These are phyloP conservation scores for Mimosa pudica DNA, from an alignment of 306 rosid genomes.

Conservation along the genomic window DNA sequence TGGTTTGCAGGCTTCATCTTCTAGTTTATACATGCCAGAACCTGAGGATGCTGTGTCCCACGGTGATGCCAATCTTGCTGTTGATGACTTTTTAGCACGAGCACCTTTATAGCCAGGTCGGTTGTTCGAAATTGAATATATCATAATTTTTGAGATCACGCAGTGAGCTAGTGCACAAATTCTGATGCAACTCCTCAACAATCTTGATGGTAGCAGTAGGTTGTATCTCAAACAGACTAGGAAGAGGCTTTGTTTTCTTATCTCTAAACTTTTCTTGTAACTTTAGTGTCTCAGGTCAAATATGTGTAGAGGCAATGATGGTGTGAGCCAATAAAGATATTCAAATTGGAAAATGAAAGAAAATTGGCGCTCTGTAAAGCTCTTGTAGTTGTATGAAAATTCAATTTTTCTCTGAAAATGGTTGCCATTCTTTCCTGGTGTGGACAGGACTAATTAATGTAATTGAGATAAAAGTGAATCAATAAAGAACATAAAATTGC, in stretches of 20 bases:
- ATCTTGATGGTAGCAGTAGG: constrained; percentile 22
- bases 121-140: constrained; percentile 17
- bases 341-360: background rate
- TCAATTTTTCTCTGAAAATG: background rate
- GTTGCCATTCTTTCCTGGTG: constrained; percentile 46
- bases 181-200: constrained; percentile 38
- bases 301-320: constrained; percentile 1
- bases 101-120: constrained; percentile 51
- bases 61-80: constrained; percentile 91
- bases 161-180: constrained; percentile 38
- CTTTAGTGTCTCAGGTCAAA: constrained; percentile 21
- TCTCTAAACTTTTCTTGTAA: constrained; percentile 33
- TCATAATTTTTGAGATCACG: constrained; percentile 35
- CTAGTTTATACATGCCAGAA: constrained; percentile 81
- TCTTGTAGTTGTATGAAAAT: background rate
- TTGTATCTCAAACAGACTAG: constrained; percentile 12
- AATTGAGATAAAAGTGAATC: constrained; percentile 19
- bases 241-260: constrained; percentile 25
- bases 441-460: constrained; percentile 30
- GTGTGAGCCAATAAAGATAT: background rate
- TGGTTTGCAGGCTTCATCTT: constrained; percentile 68
- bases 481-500: constrained; percentile 36
- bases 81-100: constrained; percentile 84
- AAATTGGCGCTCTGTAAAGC: constrained; percentile 14
- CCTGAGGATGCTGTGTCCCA: constrained; percentile 93